phyloP scores from a whole-genome alignment of 345 rosid species.

The Euphorbia pulcherrima region DNA sequence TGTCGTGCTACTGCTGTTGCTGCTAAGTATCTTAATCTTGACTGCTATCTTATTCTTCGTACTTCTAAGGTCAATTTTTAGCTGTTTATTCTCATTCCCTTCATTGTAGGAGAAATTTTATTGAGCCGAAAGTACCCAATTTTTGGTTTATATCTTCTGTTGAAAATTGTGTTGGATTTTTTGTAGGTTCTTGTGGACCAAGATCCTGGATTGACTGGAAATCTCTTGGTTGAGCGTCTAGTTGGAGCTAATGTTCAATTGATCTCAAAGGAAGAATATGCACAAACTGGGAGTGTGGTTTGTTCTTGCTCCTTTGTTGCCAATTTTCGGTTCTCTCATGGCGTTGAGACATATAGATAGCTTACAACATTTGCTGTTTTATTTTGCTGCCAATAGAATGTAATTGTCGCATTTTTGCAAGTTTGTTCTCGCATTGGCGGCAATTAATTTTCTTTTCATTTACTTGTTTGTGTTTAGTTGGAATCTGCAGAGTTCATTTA shows the following conservation, averaged over 20 bases:
- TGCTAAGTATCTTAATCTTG: conserved; percentile 34
- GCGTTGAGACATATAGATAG: background rate
- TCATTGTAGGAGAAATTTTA: background rate
- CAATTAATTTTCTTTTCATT: background rate
- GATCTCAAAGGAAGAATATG: conserved; percentile 85
- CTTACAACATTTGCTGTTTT: background rate
- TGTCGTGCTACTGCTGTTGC: conserved; percentile 47
- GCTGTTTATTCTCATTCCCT: background rate
- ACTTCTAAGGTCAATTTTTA: background rate
- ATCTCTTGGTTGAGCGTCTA: conserved; percentile 79
- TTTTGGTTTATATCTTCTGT: background rate
- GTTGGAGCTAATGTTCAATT: conserved; percentile 83
- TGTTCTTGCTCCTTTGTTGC: conserved; percentile 24
- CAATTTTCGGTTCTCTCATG: background rate
- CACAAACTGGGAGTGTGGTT: conserved; percentile 78
- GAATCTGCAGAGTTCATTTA: too few relatives aligned
- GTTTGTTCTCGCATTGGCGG: background rate
- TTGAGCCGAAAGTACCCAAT: background rate
- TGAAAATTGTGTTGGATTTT: background rate
- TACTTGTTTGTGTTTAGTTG: too few relatives aligned
- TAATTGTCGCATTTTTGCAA: background rate
- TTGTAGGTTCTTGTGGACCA: conserved; percentile 70
- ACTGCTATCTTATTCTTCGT: conserved; percentile 1
- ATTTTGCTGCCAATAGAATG: background rate
- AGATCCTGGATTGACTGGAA: conserved; percentile 87